Evolutionary conservation across 345 rosid genomes (phyloP), one percentile per base, ranked within the genome.

Genomic region (Balakata baccata): DNA sequence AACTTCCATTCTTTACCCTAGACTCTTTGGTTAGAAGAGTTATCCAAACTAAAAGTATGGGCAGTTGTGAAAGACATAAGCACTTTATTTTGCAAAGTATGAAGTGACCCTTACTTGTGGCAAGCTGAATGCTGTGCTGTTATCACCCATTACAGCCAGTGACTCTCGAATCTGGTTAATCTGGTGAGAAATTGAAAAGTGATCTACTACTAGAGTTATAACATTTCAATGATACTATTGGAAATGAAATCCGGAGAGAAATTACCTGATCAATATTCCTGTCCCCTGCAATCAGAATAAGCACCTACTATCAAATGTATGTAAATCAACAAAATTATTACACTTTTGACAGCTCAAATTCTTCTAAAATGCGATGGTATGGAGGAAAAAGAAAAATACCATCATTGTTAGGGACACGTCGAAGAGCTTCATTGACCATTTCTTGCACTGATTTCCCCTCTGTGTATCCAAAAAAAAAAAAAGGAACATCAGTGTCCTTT

Each of bases 381-480:
- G n/a, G 49, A 60, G 16, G 64, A 11, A 18, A 56, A 60, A 68
- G 53, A 75, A 77, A 83, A 90, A 84, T 52, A 92, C 98, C 94
- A 70, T 87, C 85, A 65, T 70, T 83, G 77, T 92, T 95, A 46
- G 98, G 97, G 77, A 92, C 89, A 74, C 65, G 96, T 83, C 53
- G 87, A 81, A 96, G 96, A 68, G 99, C 97, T 82, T 96, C 98
- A 73, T 91, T 73, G 77, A 93, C 99, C 99, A 96, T 96, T 82
- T 96, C 86, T 85, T 96, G 89, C 74, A 96, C 98, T 4, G 99
- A 88, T 75, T 92, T 93, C 74, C 99, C 99, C 80, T 96, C 99
- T 96, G 93, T 41, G 61, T 57, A 75, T 76, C 38, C 79, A 68
- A 67, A 60, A 74, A 71, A 53, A 53, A 63, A 63, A 20, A 60